phyloP scores from a whole-genome alignment of 164 flowering plant species.

The Taxillus chinensis region DNA sequence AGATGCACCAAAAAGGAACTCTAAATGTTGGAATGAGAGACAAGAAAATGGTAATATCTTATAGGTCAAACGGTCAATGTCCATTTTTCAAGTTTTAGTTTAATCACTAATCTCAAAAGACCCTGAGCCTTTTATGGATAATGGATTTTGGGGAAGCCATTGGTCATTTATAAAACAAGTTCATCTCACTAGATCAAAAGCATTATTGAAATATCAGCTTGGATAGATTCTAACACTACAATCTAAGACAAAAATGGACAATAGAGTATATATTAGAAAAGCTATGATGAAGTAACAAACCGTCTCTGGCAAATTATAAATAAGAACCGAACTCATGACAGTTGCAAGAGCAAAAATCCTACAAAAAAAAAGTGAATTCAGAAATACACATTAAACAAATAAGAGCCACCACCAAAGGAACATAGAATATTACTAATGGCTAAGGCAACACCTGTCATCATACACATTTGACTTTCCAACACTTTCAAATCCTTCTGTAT shows the following conservation, averaged over 20 bases:
- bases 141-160: neutral
- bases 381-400: slow-evolving; percentile 2
- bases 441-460: slow-evolving; percentile 68
- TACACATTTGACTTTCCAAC: slow-evolving; percentile 98
- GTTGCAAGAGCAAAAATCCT: slow-evolving; percentile 97
- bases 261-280: neutral
- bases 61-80: neutral
- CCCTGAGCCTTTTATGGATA: neutral
- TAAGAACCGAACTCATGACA: slow-evolving; percentile 92
- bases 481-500: slow-evolving; percentile 99
- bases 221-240: neutral
- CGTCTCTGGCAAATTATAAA: slow-evolving; percentile 96
- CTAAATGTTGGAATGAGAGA: neutral
- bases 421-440: slow-evolving; percentile 3
- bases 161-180: neutral
- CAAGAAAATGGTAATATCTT: neutral
- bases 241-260: neutral
- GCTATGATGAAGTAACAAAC: slow-evolving; percentile 30
- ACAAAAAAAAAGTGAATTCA: slow-evolving; percentile 12
- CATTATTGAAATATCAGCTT: neutral
- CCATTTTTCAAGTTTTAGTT: neutral
- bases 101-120: neutral
- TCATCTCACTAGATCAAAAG: neutral
- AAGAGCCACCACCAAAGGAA: neutral
- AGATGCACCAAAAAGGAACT: neutral